Conservation (phyloP, 768 basidiomycete genomes). For the Lactifluus hygrophoroides region DNA sequence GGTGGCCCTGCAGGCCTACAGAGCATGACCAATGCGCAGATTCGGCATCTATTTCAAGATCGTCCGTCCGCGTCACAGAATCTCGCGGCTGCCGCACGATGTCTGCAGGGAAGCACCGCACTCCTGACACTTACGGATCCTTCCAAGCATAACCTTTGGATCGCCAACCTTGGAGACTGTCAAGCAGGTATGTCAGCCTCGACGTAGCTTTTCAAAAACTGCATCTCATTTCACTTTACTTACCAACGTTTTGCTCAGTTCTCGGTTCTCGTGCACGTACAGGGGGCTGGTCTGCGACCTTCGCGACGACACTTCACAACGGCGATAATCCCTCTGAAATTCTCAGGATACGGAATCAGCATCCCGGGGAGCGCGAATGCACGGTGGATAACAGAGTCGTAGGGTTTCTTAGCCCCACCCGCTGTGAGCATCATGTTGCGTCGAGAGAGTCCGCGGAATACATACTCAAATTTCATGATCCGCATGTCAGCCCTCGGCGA, state of each 20-base stretch:
- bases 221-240: neutral
- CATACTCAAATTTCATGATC: neutral
- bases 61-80: constrained; percentile 48
- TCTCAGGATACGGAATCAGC: constrained; percentile 50
- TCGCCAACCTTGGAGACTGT: constrained; percentile 76
- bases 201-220: neutral
- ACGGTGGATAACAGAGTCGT: constrained; percentile 59
- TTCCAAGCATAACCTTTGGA: constrained; percentile 58
- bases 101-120: constrained; percentile 76
- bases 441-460: neutral
- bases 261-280: constrained; percentile 39
- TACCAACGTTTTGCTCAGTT: constrained; percentile 15
- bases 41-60: constrained; percentile 57
- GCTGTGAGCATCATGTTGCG: constrained; percentile 42
- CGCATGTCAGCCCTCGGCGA: constrained; percentile 29
- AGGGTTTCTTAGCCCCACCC: constrained; percentile 68
- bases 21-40: constrained; percentile 39
- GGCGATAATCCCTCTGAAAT: constrained; percentile 61
- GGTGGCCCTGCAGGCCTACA: constrained; percentile 44
- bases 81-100: constrained; percentile 56
- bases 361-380: constrained; percentile 64
- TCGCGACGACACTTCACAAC: constrained; percentile 61
- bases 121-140: constrained; percentile 68
- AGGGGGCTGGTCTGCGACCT: constrained; percentile 50
- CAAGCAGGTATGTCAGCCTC: constrained; percentile 49